Base-by-base conservation (phyloP, 768 basidiomycete species). In the Brasilioporus rufonigricans region DNA sequence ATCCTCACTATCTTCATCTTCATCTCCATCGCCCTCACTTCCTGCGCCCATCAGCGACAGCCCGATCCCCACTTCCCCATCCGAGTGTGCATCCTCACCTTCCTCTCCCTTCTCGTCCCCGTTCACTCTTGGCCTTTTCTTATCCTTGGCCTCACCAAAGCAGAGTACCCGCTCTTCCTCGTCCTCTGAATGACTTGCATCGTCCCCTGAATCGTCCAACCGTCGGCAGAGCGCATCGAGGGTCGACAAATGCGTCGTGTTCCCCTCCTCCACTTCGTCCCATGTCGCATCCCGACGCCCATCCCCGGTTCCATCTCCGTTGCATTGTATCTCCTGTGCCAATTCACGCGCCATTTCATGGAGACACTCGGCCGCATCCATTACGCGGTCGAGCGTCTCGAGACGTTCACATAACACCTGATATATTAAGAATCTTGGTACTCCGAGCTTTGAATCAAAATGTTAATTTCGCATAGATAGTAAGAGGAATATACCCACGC, bases 11-110 rank as follows among this genome's bases (percentile, higher is more conserved):
- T 49, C 48, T 2, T 24, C 50, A 12, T 52, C 38, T 14, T 40
- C 48, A 1, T 26, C 50, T 9, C 51, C 71, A n/a, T n/a, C n/a
- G 13, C 65, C 68, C 2, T 68, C 76, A 13, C 57, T 72, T 64
- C 36, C 73, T 36, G 76, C 77, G 59, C 83, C 81, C 49, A 91
- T 70, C 50, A 90, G 69, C 2, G 84, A 84, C 32, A 89, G 69
- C 1, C 89, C 89, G 35, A 90, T 90, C 0, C 84, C 89, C 1
- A 80, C 73, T 47, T 83, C 80, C 5, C 82, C 86, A 53, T 87
- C 86, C 2, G 81, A 81, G 50, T 74, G 57, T 6, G 67, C 75
- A 4, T 72, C 66, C 18, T 60, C 61, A 0, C 47, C 44, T 39
- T 35, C 13, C 26, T n/a, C 18, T 43, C 32, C n/a, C 19, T 3